Percentiles rank a stretch among this genome's conserved stretches.
Conservation (phyloP, 1,284 basidiomycete genomes). For the Inonotus hispidus region DNA sequence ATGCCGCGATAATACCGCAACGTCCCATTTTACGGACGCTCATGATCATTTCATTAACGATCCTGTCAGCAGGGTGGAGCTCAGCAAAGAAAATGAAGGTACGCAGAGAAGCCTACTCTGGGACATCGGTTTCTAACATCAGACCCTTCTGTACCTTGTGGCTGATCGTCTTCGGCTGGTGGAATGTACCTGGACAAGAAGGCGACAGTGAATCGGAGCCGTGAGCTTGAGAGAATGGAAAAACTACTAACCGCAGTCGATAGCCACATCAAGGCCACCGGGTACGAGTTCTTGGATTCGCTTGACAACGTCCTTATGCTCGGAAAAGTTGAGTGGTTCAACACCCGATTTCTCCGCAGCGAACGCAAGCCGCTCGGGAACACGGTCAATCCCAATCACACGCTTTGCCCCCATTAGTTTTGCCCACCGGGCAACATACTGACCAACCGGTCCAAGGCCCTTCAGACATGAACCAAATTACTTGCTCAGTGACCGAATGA, state of each 20-base stretch:
- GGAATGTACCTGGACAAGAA: constrained; percentile 58
- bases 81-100: neutral
- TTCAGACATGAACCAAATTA: constrained; percentile 19
- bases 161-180: constrained; percentile 57
- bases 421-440: constrained; percentile 56
- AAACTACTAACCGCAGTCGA: constrained; percentile 39
- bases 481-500: neutral
- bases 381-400: constrained; percentile 67
- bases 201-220: neutral
- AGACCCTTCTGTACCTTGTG: constrained; percentile 69
- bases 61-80: constrained; percentile 24
- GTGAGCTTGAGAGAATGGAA: neutral
- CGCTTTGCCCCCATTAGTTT: constrained; percentile 65
- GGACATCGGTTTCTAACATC: constrained; percentile 72
- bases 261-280: constrained; percentile 57
- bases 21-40: constrained; percentile 61
- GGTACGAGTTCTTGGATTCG: constrained; percentile 58
- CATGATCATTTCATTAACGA: constrained; percentile 63
- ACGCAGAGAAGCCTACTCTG: constrained; percentile 34
- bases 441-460: constrained; percentile 61
- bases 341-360: constrained; percentile 52
- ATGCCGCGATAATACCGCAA: constrained; percentile 58
- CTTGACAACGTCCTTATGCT: constrained; percentile 51
- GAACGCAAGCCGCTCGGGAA: constrained; percentile 56
- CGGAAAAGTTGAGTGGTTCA: constrained; percentile 61